Conservation (phyloP, 1,284 basidiomycete genomes). For the Ustilago nuda region DNA sequence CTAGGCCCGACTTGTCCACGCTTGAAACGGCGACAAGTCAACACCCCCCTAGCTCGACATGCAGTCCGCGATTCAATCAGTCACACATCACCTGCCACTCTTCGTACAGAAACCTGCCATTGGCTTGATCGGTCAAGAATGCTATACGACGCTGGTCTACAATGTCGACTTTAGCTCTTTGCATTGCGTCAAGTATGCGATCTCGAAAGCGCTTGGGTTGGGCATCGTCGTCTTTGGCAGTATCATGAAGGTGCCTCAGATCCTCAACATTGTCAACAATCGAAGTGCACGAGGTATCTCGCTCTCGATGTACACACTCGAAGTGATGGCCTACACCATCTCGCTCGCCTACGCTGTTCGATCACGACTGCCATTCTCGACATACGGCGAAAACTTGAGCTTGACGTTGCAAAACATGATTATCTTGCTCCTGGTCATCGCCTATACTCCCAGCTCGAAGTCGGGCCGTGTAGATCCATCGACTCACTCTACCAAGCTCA, state of each 20-base stretch:
- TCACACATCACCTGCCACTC: slow-evolving; percentile 77
- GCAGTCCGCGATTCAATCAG: slow-evolving; percentile 70
- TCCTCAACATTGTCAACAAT: slow-evolving; percentile 73
- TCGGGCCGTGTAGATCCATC: slow-evolving; percentile 40
- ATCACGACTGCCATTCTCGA: slow-evolving; percentile 88
- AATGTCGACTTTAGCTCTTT: slow-evolving; percentile 85
- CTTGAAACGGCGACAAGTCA: no score
- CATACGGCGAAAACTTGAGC: slow-evolving; percentile 77
- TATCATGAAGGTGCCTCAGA: slow-evolving; percentile 95
- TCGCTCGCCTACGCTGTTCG: slow-evolving; percentile 83
- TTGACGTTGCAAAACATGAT: slow-evolving; percentile 68
- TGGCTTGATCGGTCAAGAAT: slow-evolving; percentile 82
- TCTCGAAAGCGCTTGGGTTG: slow-evolving; percentile 91
- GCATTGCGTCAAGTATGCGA: slow-evolving; percentile 86
- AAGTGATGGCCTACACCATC: slow-evolving; percentile 87
- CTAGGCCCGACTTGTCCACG: neutral
- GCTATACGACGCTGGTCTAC: slow-evolving; percentile 89
- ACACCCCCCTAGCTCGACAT: slow-evolving; percentile 35
- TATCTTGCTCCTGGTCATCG: slow-evolving; percentile 65
- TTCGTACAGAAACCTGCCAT: slow-evolving; percentile 83
- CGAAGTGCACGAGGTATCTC: slow-evolving; percentile 84
- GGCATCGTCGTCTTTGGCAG: slow-evolving; percentile 92
- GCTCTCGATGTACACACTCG: slow-evolving; percentile 72
- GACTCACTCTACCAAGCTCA: slow-evolving; percentile 50
- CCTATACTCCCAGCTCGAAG: slow-evolving; percentile 50